A percentile compares a stretch with the other conserved stretches of the same genome.
Evolutionary conservation across 2,329 filamentous ascomycete species (phyloP).

Genomic region (Sporothrix protearum): DNA sequence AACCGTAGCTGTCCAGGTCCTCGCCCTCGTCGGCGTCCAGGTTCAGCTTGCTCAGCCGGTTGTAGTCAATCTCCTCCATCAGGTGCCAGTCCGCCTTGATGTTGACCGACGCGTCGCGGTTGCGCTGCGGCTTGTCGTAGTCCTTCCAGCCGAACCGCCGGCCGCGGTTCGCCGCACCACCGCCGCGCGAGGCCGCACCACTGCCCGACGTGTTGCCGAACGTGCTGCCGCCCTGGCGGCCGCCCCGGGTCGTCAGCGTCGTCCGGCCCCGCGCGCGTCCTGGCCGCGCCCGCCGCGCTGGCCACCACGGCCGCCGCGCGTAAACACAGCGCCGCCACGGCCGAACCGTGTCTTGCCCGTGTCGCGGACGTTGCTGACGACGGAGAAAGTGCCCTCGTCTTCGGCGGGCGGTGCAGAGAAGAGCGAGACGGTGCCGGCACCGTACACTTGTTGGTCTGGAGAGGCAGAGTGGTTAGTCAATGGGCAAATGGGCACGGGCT

Average conservation of each 20-base stretch:
- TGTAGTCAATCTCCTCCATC: constrained; percentile 98
- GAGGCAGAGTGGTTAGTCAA: neutral
- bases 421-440: constrained; percentile 76
- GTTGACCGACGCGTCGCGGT: constrained; percentile 92
- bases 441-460: constrained; percentile 92
- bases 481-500: neutral
- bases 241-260: constrained; percentile 59
- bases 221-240: constrained; percentile 35
- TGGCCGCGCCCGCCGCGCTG: constrained; percentile 66
- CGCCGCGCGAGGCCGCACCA: constrained; percentile 49
- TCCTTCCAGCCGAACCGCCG: constrained; percentile 98
- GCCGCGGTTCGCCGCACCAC: constrained; percentile 69
- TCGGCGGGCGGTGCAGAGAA: constrained; percentile 91
- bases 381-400: constrained; percentile 95
- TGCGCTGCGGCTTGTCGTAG: constrained; percentile 95
- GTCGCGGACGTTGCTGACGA: constrained; percentile 92
- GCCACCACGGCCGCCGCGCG: constrained; percentile 75
- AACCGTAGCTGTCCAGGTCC: constrained; percentile 91
- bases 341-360: constrained; percentile 82
- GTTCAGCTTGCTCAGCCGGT: constrained; percentile 90
- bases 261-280: constrained; percentile 56
- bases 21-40: constrained; percentile 92
- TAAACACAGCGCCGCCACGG: constrained; percentile 84
- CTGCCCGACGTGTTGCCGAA: constrained; percentile 28
- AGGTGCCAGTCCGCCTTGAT: constrained; percentile 94